Evolutionary conservation across 352 stramenopile genomes (phyloP).

Genomic region (Phytophthora ramorum): DNA sequence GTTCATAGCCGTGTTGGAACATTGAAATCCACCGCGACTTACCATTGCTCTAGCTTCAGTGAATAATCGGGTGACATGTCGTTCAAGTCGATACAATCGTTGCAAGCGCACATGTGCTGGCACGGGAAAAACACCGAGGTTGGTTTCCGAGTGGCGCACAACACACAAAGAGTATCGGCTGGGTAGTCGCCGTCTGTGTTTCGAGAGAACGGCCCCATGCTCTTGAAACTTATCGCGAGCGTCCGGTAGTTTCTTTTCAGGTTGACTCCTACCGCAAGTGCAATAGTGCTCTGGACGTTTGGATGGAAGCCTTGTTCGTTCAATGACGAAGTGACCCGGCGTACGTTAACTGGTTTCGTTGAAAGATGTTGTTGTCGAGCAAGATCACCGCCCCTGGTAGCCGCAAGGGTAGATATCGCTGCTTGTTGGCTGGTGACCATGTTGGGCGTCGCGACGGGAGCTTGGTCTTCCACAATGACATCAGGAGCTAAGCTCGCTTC

Average conservation of each 20-base stretch:
- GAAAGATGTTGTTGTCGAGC: neutral
- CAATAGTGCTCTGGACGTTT: neutral
- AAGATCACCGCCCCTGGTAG: neutral
- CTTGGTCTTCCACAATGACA: neutral
- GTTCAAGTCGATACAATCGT: constrained; percentile 50
- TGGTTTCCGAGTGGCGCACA: constrained; percentile 42
- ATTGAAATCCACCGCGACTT: constrained; percentile 2
- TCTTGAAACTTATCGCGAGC: constrained; percentile 50
- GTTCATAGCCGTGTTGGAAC: neutral
- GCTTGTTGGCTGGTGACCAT: neutral
- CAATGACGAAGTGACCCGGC: neutral
- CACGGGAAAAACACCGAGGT: constrained; percentile 67
- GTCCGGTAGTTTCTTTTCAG: constrained; percentile 57
- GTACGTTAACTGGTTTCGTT: neutral
- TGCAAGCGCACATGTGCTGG: constrained; percentile 66
- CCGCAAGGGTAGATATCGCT: neutral
- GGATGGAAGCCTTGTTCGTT: neutral
- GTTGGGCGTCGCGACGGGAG: neutral
- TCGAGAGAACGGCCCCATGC: constrained; percentile 53
- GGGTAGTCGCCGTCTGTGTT: constrained; percentile 47
- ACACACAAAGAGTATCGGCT: constrained; percentile 40
- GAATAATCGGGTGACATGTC: constrained; percentile 40
- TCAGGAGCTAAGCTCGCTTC: neutral
- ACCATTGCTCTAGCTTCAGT: constrained; percentile 33
- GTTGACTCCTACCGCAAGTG: neutral